phyloP scores from a whole-genome alignment of 495 filamentous ascomycete species.

The Aspergillus asperescens region DNA sequence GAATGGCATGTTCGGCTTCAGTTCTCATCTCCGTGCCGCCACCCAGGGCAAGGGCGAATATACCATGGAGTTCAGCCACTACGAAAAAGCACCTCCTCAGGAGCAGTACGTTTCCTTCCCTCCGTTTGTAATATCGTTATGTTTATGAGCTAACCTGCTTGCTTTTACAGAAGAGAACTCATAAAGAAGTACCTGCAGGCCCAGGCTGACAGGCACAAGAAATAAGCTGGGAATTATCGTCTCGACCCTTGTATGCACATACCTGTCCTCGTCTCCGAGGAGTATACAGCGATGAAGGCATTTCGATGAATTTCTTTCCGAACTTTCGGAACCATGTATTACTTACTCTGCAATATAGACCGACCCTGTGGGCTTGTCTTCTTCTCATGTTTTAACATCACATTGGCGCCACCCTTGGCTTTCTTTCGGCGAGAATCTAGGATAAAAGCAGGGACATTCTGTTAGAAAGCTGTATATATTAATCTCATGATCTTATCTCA shows the following conservation, averaged over 20 bases:
- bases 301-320: constrained; percentile 6
- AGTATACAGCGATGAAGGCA: constrained; percentile 12
- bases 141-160: neutral
- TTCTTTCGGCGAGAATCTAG: constrained; percentile 5
- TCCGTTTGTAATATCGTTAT: neutral
- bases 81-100: constrained; percentile 78
- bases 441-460: constrained; percentile 9
- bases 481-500: constrained; percentile 5
- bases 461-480: constrained; percentile 6
- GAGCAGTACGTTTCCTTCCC: constrained; percentile 67
- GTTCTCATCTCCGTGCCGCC: constrained; percentile 77
- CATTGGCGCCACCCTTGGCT: neutral
- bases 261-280: constrained; percentile 10
- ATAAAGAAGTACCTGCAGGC: constrained; percentile 84
- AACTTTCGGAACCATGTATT: constrained; percentile 19
- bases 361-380: constrained; percentile 19
- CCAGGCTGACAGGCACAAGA: constrained; percentile 68
- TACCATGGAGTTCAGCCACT: constrained; percentile 97
- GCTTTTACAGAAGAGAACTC: constrained; percentile 66
- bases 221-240: constrained; percentile 33
- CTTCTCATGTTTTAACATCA: constrained; percentile 6
- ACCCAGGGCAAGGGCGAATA: constrained; percentile 99
- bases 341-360: constrained; percentile 32
- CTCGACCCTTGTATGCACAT: neutral
- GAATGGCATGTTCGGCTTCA: constrained; percentile 98